Conservation (phyloP, 768 basidiomycete species). For the Lactifluus piperatus region DNA sequence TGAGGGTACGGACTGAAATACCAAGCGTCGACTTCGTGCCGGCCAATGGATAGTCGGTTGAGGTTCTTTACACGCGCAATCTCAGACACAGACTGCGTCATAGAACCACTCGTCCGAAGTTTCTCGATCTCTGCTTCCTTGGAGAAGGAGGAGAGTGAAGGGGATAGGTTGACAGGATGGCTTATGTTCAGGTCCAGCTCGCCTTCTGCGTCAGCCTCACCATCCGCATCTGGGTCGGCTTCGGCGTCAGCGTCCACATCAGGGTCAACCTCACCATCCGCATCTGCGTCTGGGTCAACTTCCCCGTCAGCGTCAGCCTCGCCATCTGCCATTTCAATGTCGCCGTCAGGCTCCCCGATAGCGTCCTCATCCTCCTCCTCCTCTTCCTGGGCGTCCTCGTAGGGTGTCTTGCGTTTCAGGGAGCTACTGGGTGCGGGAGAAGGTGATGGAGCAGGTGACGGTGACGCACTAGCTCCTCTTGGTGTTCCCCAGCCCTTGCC, state of each 20-base stretch:
- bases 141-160: conserved; percentile 62
- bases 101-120: conserved; percentile 92
- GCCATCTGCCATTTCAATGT: conserved; percentile 38
- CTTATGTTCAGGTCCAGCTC: conserved; percentile 57
- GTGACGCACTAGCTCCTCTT: conserved; percentile 23
- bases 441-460: conserved; percentile 36
- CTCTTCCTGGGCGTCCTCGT: conserved; percentile 56
- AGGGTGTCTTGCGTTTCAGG: conserved; percentile 60
- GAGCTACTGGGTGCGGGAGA: conserved; percentile 46
- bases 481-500: conserved; percentile 23
- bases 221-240: conserved; percentile 45
- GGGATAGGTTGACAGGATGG: conserved; percentile 41
- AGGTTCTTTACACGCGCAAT: conserved; percentile 97
- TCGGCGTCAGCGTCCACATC: conserved; percentile 29
- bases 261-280: conserved; percentile 29
- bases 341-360: conserved; percentile 11
- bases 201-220: conserved; percentile 61
- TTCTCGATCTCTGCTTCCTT: conserved; percentile 99
- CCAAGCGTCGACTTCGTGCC: conserved; percentile 98
- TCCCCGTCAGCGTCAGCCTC: conserved; percentile 50
- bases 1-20: conserved; percentile 99
- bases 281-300: conserved; percentile 28
- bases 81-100: conserved; percentile 98
- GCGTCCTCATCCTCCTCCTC: conserved; percentile 43
- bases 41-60: conserved; percentile 92